Percentiles rank a stretch among this genome's conserved stretches.
phyloP scores from a whole-genome alignment of 163 green algal species.

The Scenedesmus sp. region DNA sequence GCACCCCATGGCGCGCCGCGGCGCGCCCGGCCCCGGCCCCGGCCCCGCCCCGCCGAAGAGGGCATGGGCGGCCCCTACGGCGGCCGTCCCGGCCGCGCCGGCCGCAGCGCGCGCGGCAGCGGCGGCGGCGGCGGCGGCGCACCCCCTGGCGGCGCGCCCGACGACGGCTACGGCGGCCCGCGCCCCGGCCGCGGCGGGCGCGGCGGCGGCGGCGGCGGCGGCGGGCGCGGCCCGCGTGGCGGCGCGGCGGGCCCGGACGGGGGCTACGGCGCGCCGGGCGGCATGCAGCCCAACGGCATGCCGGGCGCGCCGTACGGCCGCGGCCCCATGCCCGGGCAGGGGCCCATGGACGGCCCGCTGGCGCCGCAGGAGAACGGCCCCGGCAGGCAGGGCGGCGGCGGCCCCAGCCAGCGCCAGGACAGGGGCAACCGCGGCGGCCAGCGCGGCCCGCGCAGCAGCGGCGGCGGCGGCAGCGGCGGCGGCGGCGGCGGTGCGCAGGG shows the following conservation, averaged over 20 bases:
- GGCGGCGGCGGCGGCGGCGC: not conserved
- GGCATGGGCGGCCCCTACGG: not conserved
- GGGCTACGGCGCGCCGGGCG: too few relatives aligned
- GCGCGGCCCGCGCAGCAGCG: not conserved
- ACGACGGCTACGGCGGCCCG: not conserved
- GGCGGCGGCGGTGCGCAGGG: not conserved
- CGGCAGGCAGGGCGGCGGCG: too few relatives aligned
- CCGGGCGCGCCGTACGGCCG: too few relatives aligned
- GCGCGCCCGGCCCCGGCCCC: not conserved
- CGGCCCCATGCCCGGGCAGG: too few relatives aligned
- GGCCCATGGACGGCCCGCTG: too few relatives aligned
- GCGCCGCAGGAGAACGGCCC: too few relatives aligned
- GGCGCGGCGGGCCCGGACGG: too few relatives aligned
- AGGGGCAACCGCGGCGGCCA: constrained; percentile 14
- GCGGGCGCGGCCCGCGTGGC: too few relatives aligned
- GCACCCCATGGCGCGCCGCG: too few relatives aligned
- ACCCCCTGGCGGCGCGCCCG: not conserved
- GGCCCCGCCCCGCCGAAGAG: not conserved
- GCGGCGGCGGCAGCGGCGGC: not conserved
- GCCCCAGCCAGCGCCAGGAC: not conserved
- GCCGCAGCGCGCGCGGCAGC: not conserved
- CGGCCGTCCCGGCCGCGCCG: not conserved
- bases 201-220: not conserved
- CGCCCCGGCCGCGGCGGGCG: not conserved
- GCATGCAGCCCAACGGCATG: too few relatives aligned